Conservation (phyloP, 352 stramenopile species). For the Phytophthora pini region DNA sequence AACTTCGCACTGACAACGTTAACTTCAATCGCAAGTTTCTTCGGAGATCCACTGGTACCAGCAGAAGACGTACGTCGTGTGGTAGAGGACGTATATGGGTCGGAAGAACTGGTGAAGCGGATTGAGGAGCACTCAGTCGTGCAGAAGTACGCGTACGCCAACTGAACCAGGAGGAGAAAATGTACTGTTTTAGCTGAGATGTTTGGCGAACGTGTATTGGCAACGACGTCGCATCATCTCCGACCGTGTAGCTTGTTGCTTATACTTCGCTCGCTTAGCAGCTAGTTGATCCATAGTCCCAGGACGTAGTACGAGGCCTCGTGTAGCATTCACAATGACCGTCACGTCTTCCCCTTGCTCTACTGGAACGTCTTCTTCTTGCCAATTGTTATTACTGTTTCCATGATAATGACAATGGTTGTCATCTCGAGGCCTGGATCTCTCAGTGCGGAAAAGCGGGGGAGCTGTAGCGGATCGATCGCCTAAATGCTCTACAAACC, state of each 20-base stretch:
- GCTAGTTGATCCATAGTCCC: slow-evolving; percentile 30
- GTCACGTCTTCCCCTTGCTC: slow-evolving; percentile 43
- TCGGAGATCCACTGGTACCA: slow-evolving; percentile 57
- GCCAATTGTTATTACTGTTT: slow-evolving; percentile 23
- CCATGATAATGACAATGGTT: slow-evolving; percentile 2
- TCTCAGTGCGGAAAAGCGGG: slow-evolving; percentile 22
- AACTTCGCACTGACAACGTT: slow-evolving; percentile 58
- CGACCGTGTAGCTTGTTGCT: slow-evolving; percentile 36
- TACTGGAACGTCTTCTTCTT: slow-evolving; percentile 18
- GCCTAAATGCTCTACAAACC: slow-evolving; percentile 28
- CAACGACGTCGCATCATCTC: slow-evolving; percentile 69
- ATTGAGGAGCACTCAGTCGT: slow-evolving; percentile 50
- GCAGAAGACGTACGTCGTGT: slow-evolving; percentile 38
- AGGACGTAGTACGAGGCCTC: slow-evolving; percentile 44
- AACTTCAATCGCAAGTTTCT: slow-evolving; percentile 53
- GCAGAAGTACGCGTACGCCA: slow-evolving; percentile 45
- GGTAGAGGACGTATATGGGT: slow-evolving; percentile 11
- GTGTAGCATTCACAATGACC: slow-evolving; percentile 61
- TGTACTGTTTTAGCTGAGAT: slow-evolving; percentile 9
- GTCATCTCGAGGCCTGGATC: background rate
- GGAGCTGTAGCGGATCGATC: slow-evolving; percentile 13
- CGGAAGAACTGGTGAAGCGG: slow-evolving; percentile 36
- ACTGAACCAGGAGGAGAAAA: background rate
- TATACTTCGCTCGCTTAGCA: slow-evolving; percentile 23
- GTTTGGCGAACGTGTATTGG: slow-evolving; percentile 54